Evolutionary conservation across 2,329 filamentous ascomycete species (phyloP).

Genomic region (Pseudocercospora fuligena): DNA sequence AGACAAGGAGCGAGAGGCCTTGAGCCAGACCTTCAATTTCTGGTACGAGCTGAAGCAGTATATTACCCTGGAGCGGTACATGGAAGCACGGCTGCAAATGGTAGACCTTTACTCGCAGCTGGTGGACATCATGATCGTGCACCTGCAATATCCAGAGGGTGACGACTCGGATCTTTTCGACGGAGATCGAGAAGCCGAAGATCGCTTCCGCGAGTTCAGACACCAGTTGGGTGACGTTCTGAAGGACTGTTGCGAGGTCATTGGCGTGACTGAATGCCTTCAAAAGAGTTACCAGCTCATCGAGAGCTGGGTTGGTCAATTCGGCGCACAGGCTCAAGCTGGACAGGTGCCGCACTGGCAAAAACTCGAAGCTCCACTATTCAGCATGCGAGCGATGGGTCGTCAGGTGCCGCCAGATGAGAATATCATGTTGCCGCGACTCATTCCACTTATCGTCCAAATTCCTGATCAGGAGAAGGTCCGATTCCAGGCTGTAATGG

Average conservation of each 20-base stretch:
- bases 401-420: conserved; percentile 94
- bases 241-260: conserved; percentile 95
- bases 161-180: conserved; percentile 83
- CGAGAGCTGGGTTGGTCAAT: conserved; percentile 83
- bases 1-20: conserved; percentile 87
- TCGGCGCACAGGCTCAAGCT: conserved; percentile 74
- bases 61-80: conserved; percentile 86
- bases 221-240: conserved; percentile 97
- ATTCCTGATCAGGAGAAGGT: conserved; percentile 96
- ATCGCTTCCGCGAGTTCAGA: conserved; percentile 94
- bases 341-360: conserved; percentile 92
- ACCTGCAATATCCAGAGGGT: conserved; percentile 81
- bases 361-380: conserved; percentile 90
- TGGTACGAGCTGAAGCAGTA: conserved; percentile 99
- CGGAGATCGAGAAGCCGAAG: conserved; percentile 91
- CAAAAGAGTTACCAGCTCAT: conserved; percentile 86
- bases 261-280: conserved; percentile 89
- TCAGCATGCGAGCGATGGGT: conserved; percentile 93
- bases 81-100: conserved; percentile 75
- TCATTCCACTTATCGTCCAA: conserved; percentile 91
- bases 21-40: conserved; percentile 92
- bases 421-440: conserved; percentile 80
- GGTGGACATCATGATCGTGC: conserved; percentile 89
- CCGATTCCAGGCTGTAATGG: conserved; percentile 98
- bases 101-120: conserved; percentile 84